Percentiles rank a stretch among this genome's conserved stretches.
Evolutionary conservation across 257 asterid species (phyloP).

Genomic region (Petrea volubilis): DNA sequence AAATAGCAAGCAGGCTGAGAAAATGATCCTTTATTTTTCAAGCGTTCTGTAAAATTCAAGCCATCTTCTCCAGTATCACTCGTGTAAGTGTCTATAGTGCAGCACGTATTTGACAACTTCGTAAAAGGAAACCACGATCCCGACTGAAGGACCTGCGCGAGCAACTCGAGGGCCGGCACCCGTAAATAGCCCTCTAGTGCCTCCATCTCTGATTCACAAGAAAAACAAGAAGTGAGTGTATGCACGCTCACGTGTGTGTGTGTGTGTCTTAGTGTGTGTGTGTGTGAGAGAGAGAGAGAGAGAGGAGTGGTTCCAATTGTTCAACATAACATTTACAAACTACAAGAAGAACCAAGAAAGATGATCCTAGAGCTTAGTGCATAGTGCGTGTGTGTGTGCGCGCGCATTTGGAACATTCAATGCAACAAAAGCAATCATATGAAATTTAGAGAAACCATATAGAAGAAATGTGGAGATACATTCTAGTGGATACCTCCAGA

Average conservation of each 20-base stretch:
- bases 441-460: background rate
- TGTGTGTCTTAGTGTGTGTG: background rate
- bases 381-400: too few species aligned
- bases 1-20: too few species aligned
- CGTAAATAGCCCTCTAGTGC: conserved; percentile 55
- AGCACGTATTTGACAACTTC: conserved; percentile 61
- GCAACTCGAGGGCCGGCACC: conserved; percentile 71
- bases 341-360: too few species aligned
- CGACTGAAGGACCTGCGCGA: conserved; percentile 80
- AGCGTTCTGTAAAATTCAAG: too few species aligned
- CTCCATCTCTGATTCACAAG: conserved; percentile 54
- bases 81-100: conserved; percentile 34
- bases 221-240: background rate
- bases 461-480: background rate
- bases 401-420: too few species aligned
- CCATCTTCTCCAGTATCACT: too few species aligned
- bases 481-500: conserved; percentile 52
- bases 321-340: too few species aligned
- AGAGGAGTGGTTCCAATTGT: too few species aligned
- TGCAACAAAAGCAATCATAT: background rate
- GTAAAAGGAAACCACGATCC: conserved; percentile 70
- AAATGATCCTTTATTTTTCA: too few species aligned
- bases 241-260: too few species aligned
- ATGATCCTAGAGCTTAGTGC: too few species aligned
- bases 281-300: background rate